These are phyloP conservation scores for Neurospora sp. DNA, from an alignment of 495 filamentous ascomycete genomes.

Conservation along the genomic window DNA sequence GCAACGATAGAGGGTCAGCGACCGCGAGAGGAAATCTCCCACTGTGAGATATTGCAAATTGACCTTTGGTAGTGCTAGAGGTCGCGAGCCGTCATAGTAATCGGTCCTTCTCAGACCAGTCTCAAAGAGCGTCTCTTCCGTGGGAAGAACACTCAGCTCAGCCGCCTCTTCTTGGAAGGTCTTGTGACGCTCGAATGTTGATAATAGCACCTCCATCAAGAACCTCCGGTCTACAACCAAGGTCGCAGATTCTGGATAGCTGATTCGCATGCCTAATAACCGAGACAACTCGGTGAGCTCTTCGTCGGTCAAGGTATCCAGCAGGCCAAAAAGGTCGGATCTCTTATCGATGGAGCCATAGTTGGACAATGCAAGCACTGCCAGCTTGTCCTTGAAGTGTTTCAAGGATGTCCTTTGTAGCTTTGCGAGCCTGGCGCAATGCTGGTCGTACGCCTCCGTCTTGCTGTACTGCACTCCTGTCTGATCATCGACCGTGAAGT, in stretches of 20 bases:
- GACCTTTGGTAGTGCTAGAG: slow-evolving; percentile 85
- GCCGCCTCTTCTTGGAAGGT: slow-evolving; percentile 74
- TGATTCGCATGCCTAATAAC: slow-evolving; percentile 65
- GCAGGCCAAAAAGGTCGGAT: slow-evolving; percentile 65
- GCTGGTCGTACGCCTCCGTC: slow-evolving; percentile 66
- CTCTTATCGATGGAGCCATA: slow-evolving; percentile 78
- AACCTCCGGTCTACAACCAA: slow-evolving; percentile 56
- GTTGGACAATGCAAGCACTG: slow-evolving; percentile 83
- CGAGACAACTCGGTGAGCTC: slow-evolving; percentile 62
- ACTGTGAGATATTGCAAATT: slow-evolving; percentile 93
- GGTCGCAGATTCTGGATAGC: slow-evolving; percentile 62
- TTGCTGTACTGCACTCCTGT: slow-evolving; percentile 64
- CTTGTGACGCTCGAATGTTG: slow-evolving; percentile 63
- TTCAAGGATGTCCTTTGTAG: slow-evolving; percentile 76
- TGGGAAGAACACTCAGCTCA: slow-evolving; percentile 67
- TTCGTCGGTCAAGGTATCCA: slow-evolving; percentile 58
- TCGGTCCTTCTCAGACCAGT: slow-evolving; percentile 74
- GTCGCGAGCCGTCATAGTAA: slow-evolving; percentile 77
- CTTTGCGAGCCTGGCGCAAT: slow-evolving; percentile 64
- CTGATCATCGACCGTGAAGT: slow-evolving; percentile 89
- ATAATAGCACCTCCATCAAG: slow-evolving; percentile 67
- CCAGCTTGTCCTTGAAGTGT: slow-evolving; percentile 82
- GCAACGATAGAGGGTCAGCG: slow-evolving; percentile 77
- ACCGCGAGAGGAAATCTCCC: slow-evolving; percentile 91
- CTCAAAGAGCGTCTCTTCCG: slow-evolving; percentile 80